Evolutionary conservation across 148 eudicot species (phyloP), one percentile per base, ranked within the genome.

Genomic region (Spergularia bocconei): DNA sequence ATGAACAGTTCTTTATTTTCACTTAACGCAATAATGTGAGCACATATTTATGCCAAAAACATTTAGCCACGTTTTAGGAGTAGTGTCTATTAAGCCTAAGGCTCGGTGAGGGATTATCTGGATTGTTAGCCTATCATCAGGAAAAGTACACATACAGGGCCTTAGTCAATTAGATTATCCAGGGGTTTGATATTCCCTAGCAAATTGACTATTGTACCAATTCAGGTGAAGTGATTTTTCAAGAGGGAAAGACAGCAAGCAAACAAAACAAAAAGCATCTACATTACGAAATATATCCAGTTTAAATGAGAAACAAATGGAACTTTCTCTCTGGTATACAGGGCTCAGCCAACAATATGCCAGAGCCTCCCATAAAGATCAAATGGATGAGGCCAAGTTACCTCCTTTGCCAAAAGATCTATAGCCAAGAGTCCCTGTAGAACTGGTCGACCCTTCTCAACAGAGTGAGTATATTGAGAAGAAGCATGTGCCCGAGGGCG

Each of bases 361-460:
- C 51, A 56, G 47, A 20, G 9, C 19, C 53, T 73, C 47, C 47
- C 83, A 76, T 17, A 71, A 52, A 61, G 44, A 77, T 54, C 57
- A 21, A 5, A 51, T 15, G 61, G 56, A 76, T 20, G 48, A 73
- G 75, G 50, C 66, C 54, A 70, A 82, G 51, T 72, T 82, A 92
- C 99, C 97, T 96, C 99, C 83, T 91, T 96, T 47, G 94, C 87
- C 80, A 96, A 83, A 79, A 86, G 93, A 85, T 96, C 99, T 78
- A 96, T 87, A 56, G 99, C 94, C 84, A 96, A 71, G 62, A 96
- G 90, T 75, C 99, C 99, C 78, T 96, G 99, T 68, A 96, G 77
- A 77, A 96, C 88, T 50, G 99, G 98, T 23, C 99, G 89, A 48
- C 99, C 99, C 82, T 89, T 96, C 76, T 88, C 96, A 78, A 96